phyloP scores from a whole-genome alignment of 768 basidiomycete genomes.

The Gloeophyllum trabeum region DNA sequence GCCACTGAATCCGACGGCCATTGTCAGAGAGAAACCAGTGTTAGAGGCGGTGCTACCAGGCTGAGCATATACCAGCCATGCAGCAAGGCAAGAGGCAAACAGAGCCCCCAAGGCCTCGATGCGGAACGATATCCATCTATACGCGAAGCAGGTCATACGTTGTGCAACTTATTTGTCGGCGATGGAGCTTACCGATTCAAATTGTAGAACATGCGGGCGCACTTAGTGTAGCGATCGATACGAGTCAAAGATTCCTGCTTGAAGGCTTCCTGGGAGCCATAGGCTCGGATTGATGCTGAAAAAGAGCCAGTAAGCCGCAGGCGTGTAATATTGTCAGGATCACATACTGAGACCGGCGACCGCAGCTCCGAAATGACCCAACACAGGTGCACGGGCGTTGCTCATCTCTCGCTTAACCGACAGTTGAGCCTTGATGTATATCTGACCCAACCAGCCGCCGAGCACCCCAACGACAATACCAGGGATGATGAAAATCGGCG shows the following conservation, averaged over 20 bases:
- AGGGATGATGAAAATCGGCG: constrained; percentile 28
- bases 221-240: constrained; percentile 35
- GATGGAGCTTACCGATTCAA: constrained; percentile 36
- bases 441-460: constrained; percentile 31
- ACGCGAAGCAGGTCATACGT: constrained; percentile 2
- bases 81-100: constrained; percentile 37
- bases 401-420: constrained; percentile 47
- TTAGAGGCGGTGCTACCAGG: constrained; percentile 24
- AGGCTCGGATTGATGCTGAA: constrained; percentile 39
- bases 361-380: constrained; percentile 39
- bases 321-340: neutral
- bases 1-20: constrained; percentile 45
- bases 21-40: constrained; percentile 26
- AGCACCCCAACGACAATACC: constrained; percentile 22
- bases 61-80: constrained; percentile 39
- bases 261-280: constrained; percentile 35
- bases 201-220: constrained; percentile 32
- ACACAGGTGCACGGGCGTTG: constrained; percentile 34
- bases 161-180: too few relatives aligned
- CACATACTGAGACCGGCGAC: constrained; percentile 34
- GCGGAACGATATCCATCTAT: constrained; percentile 35
- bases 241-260: constrained; percentile 28
- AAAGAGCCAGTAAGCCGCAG: neutral
- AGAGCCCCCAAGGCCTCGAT: constrained; percentile 48
- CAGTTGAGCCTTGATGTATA: constrained; percentile 46